These are phyloP conservation scores for Amphirosellinia nigrospora DNA, from an alignment of 495 filamentous ascomycete genomes.

Conservation along the genomic window DNA sequence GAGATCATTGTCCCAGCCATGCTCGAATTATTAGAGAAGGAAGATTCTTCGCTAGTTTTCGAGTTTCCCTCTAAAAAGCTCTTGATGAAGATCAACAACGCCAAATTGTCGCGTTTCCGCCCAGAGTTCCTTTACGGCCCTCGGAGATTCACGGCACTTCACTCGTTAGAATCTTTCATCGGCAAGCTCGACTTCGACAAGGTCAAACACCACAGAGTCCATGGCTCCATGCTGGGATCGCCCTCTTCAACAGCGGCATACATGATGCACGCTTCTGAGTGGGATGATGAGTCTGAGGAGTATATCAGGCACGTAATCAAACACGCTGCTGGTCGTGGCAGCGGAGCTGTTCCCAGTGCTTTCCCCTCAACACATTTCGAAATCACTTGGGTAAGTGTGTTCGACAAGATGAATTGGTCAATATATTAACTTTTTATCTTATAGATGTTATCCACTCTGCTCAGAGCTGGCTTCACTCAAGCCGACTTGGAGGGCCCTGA, in stretches of 20 bases:
- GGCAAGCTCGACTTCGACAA: constrained; percentile 49
- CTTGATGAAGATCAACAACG: constrained; percentile 23
- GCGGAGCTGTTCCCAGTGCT: constrained; percentile 30
- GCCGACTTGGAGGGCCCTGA: constrained; percentile 32
- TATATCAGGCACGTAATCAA: constrained; percentile 30
- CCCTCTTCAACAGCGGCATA: constrained; percentile 56
- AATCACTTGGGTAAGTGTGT: constrained; percentile 41
- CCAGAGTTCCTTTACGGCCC: constrained; percentile 40
- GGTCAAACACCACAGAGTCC: constrained; percentile 50
- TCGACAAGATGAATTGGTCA: constrained; percentile 25
- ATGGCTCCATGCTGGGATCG: constrained; percentile 54
- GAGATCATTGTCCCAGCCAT: constrained; percentile 46
- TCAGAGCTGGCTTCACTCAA: constrained; percentile 31
- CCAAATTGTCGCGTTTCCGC: constrained; percentile 26
- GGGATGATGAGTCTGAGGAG: constrained; percentile 32
- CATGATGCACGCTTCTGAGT: constrained; percentile 38
- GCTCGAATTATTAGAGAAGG: constrained; percentile 27
- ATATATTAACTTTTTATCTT: background rate
- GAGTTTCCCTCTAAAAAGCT: constrained; percentile 22
- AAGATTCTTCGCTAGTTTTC: constrained; percentile 25
- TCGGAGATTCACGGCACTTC: constrained; percentile 42
- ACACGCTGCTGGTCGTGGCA: constrained; percentile 24
- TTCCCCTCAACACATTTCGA: constrained; percentile 51
- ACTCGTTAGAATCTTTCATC: constrained; percentile 57
- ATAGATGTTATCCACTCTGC: constrained; percentile 29